Conservation (phyloP, 768 basidiomycete species). For the Daedaleopsis nitida region DNA sequence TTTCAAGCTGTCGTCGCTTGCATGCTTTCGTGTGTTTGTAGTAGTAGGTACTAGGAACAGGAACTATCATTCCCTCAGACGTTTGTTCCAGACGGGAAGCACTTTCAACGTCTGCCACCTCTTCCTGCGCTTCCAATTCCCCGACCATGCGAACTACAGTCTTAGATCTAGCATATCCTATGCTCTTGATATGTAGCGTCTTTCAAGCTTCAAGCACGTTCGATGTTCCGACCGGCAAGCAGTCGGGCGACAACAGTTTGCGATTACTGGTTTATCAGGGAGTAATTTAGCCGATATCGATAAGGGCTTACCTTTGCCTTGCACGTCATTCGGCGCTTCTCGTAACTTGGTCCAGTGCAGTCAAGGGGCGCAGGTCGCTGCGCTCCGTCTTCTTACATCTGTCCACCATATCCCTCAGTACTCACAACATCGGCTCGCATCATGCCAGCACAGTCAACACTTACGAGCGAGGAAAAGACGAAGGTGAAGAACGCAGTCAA, state of each 20-base stretch:
- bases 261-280: too few species aligned
- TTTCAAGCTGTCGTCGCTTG: not conserved
- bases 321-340: constrained; percentile 9
- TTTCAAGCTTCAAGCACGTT: too few species aligned
- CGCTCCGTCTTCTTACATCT: constrained; percentile 6
- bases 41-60: not conserved
- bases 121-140: too few species aligned
- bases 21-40: not conserved
- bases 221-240: too few species aligned
- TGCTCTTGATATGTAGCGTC: too few species aligned
- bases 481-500: constrained; percentile 70
- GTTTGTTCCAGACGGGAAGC: too few species aligned
- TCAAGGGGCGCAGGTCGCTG: constrained; percentile 16
- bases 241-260: too few species aligned
- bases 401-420: not conserved
- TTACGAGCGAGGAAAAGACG: constrained; percentile 75
- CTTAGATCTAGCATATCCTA: too few species aligned
- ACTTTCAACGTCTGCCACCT: too few species aligned
- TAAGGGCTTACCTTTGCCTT: not conserved
- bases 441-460: constrained; percentile 76
- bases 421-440: not conserved
- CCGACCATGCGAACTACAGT: too few species aligned
- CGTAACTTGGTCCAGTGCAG: constrained; percentile 12
- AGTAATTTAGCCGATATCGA: constrained; percentile 9
- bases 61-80: too few species aligned